Evolutionary conservation across 768 basidiomycete genomes (phyloP).

Genomic region (Lactifluus pinguis): DNA sequence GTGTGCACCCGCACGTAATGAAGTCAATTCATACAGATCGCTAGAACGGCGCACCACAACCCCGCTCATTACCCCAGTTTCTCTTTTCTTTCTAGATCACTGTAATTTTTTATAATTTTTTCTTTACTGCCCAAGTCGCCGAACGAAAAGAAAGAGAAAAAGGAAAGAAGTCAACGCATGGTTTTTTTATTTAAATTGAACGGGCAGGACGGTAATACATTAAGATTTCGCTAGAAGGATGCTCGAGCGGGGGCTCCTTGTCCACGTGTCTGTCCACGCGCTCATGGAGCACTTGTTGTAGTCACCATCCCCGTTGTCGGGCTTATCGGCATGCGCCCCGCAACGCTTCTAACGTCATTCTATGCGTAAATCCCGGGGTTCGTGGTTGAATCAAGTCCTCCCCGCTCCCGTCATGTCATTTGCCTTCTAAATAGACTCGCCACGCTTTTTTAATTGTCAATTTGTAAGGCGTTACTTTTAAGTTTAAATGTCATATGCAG

Average conservation of each 20-base stretch:
- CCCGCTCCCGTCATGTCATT: neutral
- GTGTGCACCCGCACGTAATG: neutral
- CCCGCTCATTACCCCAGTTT: neutral
- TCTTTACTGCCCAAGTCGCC: neutral
- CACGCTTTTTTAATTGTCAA: neutral
- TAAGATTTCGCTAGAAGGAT: too few relatives aligned
- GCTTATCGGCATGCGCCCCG: neutral
- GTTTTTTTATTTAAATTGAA: too few relatives aligned
- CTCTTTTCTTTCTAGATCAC: neutral
- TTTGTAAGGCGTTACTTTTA: neutral
- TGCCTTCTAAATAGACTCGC: neutral
- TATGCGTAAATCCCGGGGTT: neutral
- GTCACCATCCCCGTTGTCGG: neutral
- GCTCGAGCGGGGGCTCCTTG: too few relatives aligned
- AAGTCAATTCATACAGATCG: neutral
- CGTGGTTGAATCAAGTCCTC: too few relatives aligned
- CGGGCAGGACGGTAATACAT: too few relatives aligned
- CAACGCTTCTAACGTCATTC: neutral
- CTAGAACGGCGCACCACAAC: neutral
- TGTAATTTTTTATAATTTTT: neutral
- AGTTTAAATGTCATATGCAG: neutral
- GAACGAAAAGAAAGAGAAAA: neutral
- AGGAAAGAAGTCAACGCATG: too few relatives aligned
- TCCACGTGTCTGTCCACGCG: too few relatives aligned
- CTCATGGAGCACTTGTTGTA: neutral